A percentile compares a stretch with the other conserved stretches of the same genome.
phyloP scores from a whole-genome alignment of 306 rosid species.

The Rosa rugosa region DNA sequence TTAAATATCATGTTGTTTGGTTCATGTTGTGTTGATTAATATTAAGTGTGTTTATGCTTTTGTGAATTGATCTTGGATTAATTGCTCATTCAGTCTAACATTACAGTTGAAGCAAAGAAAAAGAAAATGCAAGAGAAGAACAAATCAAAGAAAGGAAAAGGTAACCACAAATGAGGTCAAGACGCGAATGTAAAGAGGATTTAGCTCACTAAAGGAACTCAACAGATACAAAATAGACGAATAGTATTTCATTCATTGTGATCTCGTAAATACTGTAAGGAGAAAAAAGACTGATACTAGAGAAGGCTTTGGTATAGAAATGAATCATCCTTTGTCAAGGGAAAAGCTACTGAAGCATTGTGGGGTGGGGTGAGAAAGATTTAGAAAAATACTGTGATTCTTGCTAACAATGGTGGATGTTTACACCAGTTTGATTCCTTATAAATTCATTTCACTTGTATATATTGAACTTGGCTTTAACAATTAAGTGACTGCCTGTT shows the following conservation, averaged over 20 bases:
- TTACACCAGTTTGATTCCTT: slow-evolving; percentile 19
- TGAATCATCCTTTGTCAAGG: slow-evolving; percentile 6
- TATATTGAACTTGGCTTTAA: background rate
- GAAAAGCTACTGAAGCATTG: slow-evolving; percentile 24
- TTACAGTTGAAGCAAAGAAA: slow-evolving; percentile 80
- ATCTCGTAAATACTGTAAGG: slow-evolving; percentile 34
- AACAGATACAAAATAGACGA: slow-evolving; percentile 31
- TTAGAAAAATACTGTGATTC: slow-evolving; percentile 23
- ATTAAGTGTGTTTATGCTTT: no score
- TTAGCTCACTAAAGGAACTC: slow-evolving; percentile 33
- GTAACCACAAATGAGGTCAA: slow-evolving; percentile 45
- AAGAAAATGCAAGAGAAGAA: slow-evolving; percentile 91
- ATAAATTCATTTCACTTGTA: slow-evolving; percentile 8
- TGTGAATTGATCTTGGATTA: no score
- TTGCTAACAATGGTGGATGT: slow-evolving; percentile 23
- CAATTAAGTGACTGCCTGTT: background rate
- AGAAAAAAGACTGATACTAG: background rate
- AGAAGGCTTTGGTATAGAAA: slow-evolving; percentile 27
- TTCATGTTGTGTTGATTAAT: no score
- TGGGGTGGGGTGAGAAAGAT: slow-evolving; percentile 29
- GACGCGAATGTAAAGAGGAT: slow-evolving; percentile 28
- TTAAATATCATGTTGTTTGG: no score
- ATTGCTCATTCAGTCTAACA: no score
- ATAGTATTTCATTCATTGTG: slow-evolving; percentile 25
- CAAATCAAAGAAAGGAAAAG: slow-evolving; percentile 79